Base-by-base conservation (phyloP, 768 basidiomycete species). In the Amanita thiersii region DNA sequence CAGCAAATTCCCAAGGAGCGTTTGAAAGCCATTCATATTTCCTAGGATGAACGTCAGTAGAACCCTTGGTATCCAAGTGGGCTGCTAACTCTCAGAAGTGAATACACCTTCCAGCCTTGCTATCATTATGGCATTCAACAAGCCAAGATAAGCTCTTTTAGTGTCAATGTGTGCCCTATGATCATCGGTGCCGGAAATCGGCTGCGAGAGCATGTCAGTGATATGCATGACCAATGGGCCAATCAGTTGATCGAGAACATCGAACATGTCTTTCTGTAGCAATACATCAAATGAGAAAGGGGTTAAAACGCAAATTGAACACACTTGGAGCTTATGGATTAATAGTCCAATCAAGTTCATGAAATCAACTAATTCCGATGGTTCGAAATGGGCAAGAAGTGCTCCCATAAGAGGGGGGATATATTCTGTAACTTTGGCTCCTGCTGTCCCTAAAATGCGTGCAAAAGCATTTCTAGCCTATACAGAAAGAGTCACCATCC, bases 381-480 rank as follows among this genome's bases (percentile, higher is more conserved):
- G 84, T 50, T 96, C 90, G 53, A 93, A 92, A 51, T 94, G 87
- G 2, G 81, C 75, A 38, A 98, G 76, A n/a, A 98, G 76, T 56
- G 87, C 84, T 33, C 75, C 71, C 79, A 97, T 97, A 34, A 99
- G 70, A 17, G 82, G 70, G 2, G 93, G 90, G 31, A 98, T 91
- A 48, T 82, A 81, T 49, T 84, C 80, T 0, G 91, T 86, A 39
- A 94, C 82, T 26, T 77, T 80, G 5, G 85, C 79, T 9, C 93
- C 93, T 15, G 91, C 83, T 1, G 88, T 87, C 11, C 84, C 88
- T 47, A 98, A 72, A 46, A 98, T 86, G 30, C 93, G 81, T 23
- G 92, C 83, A 60, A 98, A 98, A 1, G 94, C 86, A 50, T 86
- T 87, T 9, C 96, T 81, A 21, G 89, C 84, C 94, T 98, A 44